Evolutionary conservation across 768 basidiomycete genomes (phyloP), one percentile per base, ranked within the genome.

Genomic region (Russula emetica): DNA sequence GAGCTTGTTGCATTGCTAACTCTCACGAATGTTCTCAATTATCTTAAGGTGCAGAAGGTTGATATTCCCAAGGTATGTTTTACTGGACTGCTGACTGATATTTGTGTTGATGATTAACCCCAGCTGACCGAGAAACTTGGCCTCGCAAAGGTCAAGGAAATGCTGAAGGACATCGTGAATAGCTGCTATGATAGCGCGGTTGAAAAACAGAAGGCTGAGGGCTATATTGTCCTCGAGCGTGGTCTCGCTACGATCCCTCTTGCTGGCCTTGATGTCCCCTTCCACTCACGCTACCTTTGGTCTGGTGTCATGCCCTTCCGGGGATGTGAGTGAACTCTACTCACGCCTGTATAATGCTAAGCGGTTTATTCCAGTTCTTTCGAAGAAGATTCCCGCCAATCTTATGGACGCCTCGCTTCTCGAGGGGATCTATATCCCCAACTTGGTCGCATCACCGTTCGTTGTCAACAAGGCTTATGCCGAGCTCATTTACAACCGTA

Each of bases 241-340:
- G 97, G 97, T 6, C 97, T 94, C 70, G 96, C 96, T 0, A 94
- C 93, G 24, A 95, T 95, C 63, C 94, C 93, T 45, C 82, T 96
- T 42, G 93, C 95, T n/a, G n/a, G n/a, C n/a, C n/a, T n/a, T n/a
- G n/a, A n/a, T n/a, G 96, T 98, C 1, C 97, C 97, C 4, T 99
- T 99, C 91, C 97, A 98, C 75, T 98, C 96, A 5, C 90, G 95
- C 64, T 98, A 98, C 76, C 83, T 99, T 42, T 98, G 97, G 97
- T 94, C 95, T 18, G 94, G 94, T 72, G 94, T 96, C 30, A 82
- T 96, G 86, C 92, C 94, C 13, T 96, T 97, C 90, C 86, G 94
- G 69, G 92, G 93, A 61, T 96, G 91, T 94, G 72, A 77, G 90
- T 83, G 26, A 16, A 38, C 42, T 42, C 51, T 59, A 55, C 42